Evolutionary conservation across 345 rosid species (phyloP).

Genomic region (Orychophragmus violaceus): DNA sequence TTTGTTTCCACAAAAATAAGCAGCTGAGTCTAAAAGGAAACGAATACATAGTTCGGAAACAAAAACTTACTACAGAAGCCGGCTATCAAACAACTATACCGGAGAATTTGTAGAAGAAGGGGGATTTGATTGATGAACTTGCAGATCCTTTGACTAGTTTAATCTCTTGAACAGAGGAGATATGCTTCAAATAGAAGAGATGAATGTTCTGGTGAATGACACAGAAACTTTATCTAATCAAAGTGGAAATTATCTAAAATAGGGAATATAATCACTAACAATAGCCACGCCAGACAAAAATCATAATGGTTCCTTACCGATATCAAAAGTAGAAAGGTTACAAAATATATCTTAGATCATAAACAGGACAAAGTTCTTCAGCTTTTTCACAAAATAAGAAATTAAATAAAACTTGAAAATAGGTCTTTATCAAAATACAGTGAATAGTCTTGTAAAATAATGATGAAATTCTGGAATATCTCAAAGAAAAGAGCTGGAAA

Average conservation of each 20-base stretch:
- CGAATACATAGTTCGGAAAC: no score
- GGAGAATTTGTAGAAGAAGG: neutral
- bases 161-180: slow-evolving; percentile 3
- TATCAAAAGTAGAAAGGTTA: neutral
- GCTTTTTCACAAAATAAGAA: neutral
- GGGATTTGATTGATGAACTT: neutral
- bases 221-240: neutral
- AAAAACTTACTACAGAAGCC: no score
- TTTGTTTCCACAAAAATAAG: neutral
- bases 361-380: slow-evolving; percentile 20
- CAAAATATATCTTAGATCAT: slow-evolving; percentile 6
- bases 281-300: slow-evolving; percentile 23
- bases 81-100: no score
- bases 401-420: neutral
- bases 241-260: neutral
- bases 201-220: neutral
- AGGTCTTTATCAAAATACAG: neutral
- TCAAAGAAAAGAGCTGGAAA: slow-evolving; percentile 27
- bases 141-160: neutral
- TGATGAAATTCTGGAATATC: slow-evolving; percentile 22
- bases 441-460: slow-evolving; percentile 11
- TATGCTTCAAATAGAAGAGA: neutral
- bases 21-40: slow-evolving; percentile 1
- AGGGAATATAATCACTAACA: slow-evolving; percentile 14
- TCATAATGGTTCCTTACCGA: neutral